These are phyloP conservation scores for Avena insularis DNA, from an alignment of 176 grass and related monocot species.

Conservation along the genomic window DNA sequence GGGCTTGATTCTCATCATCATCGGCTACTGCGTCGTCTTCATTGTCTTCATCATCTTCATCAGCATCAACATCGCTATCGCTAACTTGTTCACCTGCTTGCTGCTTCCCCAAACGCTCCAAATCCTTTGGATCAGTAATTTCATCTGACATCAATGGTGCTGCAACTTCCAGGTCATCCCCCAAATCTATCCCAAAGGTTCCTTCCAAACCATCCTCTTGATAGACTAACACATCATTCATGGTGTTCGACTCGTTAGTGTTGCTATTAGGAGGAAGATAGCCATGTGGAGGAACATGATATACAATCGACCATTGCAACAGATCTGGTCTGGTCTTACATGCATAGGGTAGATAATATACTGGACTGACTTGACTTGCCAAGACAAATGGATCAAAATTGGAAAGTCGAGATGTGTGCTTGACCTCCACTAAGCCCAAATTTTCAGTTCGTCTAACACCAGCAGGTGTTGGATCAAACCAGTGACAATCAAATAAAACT, in stretches of 20 bases:
- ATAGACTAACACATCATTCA: background rate
- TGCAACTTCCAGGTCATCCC: background rate
- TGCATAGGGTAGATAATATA: background rate
- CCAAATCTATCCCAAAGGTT: background rate
- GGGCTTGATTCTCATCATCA: background rate
- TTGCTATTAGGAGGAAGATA: background rate
- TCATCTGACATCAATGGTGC: background rate
- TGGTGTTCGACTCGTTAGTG: too few relatives aligned
- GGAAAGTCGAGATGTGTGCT: background rate
- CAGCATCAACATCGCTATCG: background rate
- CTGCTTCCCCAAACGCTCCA: background rate
- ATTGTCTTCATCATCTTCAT: background rate
- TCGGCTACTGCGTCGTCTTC: background rate
- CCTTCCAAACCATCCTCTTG: constrained; percentile 29
- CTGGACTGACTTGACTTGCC: background rate
- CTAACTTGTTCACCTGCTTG: background rate
- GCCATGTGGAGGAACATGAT: background rate
- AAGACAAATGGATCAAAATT: constrained; percentile 6
- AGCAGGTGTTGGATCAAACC: background rate
- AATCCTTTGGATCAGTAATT: background rate
- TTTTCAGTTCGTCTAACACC: background rate
- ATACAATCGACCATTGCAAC: background rate
- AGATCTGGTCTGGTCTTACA: background rate
- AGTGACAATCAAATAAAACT: background rate
- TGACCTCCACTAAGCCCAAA: background rate